Evolutionary conservation across 768 basidiomycete genomes (phyloP).

Genomic region (Mycena vitilis): DNA sequence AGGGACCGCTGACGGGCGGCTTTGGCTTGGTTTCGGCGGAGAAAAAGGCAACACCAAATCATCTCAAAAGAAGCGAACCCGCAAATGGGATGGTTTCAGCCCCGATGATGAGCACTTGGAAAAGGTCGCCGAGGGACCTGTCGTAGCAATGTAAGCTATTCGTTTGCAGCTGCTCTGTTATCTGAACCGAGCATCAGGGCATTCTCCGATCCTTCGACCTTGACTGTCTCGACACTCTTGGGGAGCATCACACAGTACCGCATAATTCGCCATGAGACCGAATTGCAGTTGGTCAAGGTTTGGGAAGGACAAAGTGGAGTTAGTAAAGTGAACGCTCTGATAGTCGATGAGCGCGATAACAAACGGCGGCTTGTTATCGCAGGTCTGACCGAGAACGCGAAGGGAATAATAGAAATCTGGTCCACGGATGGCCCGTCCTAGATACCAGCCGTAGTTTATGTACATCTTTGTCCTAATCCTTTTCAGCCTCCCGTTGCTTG

Average conservation of each 20-base stretch:
- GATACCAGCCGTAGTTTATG: background rate
- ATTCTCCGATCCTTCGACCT: slow-evolving; percentile 58
- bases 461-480: slow-evolving; percentile 25
- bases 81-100: slow-evolving; percentile 81
- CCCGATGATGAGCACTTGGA: slow-evolving; percentile 55
- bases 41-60: slow-evolving; percentile 54
- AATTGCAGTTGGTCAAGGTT: slow-evolving; percentile 53
- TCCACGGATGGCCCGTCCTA: slow-evolving; percentile 42
- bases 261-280: slow-evolving; percentile 53
- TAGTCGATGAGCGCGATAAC: slow-evolving; percentile 49
- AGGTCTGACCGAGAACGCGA: slow-evolving; percentile 67
- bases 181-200: slow-evolving; percentile 49
- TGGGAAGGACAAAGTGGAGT: slow-evolving; percentile 61
- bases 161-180: background rate
- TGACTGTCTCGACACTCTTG: slow-evolving; percentile 71
- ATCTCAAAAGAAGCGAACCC: slow-evolving; percentile 62
- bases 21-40: slow-evolving; percentile 77
- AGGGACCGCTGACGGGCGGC: slow-evolving; percentile 80
- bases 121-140: slow-evolving; percentile 77
- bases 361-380: slow-evolving; percentile 63
- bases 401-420: slow-evolving; percentile 77
- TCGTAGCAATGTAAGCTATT: slow-evolving; percentile 73
- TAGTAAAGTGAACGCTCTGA: slow-evolving; percentile 76
- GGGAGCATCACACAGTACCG: slow-evolving; percentile 66
- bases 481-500: slow-evolving; percentile 41